Evolutionary conservation across 2,329 filamentous ascomycete species (phyloP), one percentile per base, ranked within the genome.

Genomic region (Alternaria alternata): DNA sequence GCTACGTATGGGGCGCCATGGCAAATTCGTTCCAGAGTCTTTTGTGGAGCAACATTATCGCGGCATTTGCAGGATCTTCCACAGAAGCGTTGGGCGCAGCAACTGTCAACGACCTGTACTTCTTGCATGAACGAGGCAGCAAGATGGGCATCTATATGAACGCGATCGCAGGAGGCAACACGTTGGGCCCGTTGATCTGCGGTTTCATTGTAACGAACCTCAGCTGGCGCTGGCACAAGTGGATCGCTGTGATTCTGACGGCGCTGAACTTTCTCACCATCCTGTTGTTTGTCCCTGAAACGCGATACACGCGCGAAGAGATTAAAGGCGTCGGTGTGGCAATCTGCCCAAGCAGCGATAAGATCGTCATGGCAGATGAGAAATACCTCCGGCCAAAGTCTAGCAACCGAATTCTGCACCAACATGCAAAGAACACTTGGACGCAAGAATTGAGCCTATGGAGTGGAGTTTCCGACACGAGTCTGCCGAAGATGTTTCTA

Each of bases 1-100:
- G 76, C 44, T 83, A 80, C 49, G 78, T 85, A 11, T 85, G 82
- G 83, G 81, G 82, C 42, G 82, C 81, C 1, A 46, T 75, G 16
- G 79, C 82, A 2, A 51, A 64, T 24, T 77, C 75, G 6, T 84
- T 83, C 65, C 61, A 75, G 30, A 81, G 78, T 51, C 66, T 84
- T 49, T 67, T 83, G 9, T 82, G 81, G 80, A 80, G 77, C 36
- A 81, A 80, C 59, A 80, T 83, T 30, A 66, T 84, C 34, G 80
- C 74, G 1, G 81, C 80, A 0, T 81, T 83, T 64, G 82, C 80
- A 0, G 81, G 80, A 2, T 79, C 77, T 9, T 77, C 81, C 7
- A 82, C 80, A 0, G 82, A 84, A 67, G 80, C 81, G 9, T 61
- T 83, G 8, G 81, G 78, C 20, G 80, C 80, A 5, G 73, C 75